Evolutionary conservation across 2,329 filamentous ascomycete genomes (phyloP).

Genomic region (Xylariaceae sp.): DNA sequence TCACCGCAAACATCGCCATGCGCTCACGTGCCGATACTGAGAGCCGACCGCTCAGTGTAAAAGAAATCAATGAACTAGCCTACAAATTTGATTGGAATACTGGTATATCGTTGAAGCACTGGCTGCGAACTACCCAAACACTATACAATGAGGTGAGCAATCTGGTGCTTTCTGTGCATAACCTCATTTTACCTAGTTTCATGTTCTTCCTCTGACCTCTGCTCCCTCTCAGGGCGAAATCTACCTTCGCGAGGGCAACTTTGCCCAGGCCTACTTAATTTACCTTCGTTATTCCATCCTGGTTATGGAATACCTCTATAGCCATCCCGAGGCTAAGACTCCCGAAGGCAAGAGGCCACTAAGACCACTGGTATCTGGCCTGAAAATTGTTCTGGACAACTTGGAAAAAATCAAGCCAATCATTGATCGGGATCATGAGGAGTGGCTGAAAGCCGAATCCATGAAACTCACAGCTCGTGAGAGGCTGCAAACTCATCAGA

Average conservation of each 20-base stretch:
- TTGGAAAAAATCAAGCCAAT: conserved; percentile 77
- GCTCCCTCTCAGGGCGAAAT: conserved; percentile 64
- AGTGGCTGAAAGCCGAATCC: conserved; percentile 56
- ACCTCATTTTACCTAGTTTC: not conserved
- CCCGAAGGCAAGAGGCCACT: conserved; percentile 62
- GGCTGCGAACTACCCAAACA: conserved; percentile 75
- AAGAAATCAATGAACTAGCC: conserved; percentile 73
- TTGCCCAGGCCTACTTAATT: conserved; percentile 83
- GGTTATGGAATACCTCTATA: conserved; percentile 69
- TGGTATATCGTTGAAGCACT: conserved; percentile 71
- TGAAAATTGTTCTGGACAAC: conserved; percentile 58
- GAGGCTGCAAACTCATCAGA: conserved; percentile 11
- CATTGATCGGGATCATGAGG: conserved; percentile 67
- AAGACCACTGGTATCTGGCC: conserved; percentile 42
- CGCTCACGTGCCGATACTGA: conserved; percentile 16
- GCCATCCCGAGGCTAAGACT: conserved; percentile 70
- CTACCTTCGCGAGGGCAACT: conserved; percentile 81
- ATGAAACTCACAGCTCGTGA: conserved; percentile 27
- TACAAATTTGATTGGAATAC: conserved; percentile 77
- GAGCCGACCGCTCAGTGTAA: conserved; percentile 62
- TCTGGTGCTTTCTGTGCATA: not conserved
- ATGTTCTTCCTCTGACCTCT: not conserved
- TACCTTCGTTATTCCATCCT: conserved; percentile 86
- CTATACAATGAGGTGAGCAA: conserved; percentile 70
- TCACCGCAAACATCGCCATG: conserved; percentile 21